Percentiles rank a stretch among this genome's conserved stretches.
Conservation (phyloP, 2,329 filamentous ascomycete genomes). For the Talaromyces marneffei region DNA sequence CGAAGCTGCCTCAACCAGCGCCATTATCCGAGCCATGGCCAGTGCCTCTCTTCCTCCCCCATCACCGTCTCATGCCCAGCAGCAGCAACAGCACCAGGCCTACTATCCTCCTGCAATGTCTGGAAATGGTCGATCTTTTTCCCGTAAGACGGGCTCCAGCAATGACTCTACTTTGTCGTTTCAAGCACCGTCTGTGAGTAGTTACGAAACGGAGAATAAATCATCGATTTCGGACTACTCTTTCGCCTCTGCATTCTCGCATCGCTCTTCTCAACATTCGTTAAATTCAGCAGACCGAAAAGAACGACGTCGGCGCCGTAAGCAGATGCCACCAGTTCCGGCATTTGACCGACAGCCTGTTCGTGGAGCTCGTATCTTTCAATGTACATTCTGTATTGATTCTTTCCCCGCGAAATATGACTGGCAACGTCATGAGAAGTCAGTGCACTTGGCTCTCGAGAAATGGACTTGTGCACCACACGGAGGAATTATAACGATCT, state of each 20-base stretch:
- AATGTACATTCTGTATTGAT: constrained; percentile 55
- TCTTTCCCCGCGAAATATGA: constrained; percentile 54
- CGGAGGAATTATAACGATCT: constrained; percentile 46
- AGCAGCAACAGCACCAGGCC: constrained; percentile 18
- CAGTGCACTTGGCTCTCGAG: constrained; percentile 51
- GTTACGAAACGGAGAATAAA: constrained; percentile 46
- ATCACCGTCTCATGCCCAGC: constrained; percentile 20
- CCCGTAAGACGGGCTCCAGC: constrained; percentile 39
- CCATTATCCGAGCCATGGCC: constrained; percentile 58
- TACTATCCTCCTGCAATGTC: constrained; percentile 20
- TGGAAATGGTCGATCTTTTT: constrained; percentile 32
- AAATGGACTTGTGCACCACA: constrained; percentile 57
- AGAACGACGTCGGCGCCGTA: constrained; percentile 53
- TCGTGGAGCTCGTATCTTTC: constrained; percentile 45
- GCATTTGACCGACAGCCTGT: constrained; percentile 38
- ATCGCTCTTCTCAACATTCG: constrained; percentile 50
- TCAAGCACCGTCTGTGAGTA: constrained; percentile 49
- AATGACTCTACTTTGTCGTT: constrained; percentile 51
- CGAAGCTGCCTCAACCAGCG: constrained; percentile 59
- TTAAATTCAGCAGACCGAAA: constrained; percentile 54
- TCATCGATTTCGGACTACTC: constrained; percentile 52
- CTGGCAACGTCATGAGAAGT: constrained; percentile 56
- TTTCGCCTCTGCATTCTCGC: constrained; percentile 52
- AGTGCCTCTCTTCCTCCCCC: constrained; percentile 30
- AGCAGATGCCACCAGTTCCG: constrained; percentile 40